Evolutionary conservation across 768 basidiomycete genomes (phyloP), one percentile per base, ranked within the genome.

Genomic region (Gautieria morchelliformis): DNA sequence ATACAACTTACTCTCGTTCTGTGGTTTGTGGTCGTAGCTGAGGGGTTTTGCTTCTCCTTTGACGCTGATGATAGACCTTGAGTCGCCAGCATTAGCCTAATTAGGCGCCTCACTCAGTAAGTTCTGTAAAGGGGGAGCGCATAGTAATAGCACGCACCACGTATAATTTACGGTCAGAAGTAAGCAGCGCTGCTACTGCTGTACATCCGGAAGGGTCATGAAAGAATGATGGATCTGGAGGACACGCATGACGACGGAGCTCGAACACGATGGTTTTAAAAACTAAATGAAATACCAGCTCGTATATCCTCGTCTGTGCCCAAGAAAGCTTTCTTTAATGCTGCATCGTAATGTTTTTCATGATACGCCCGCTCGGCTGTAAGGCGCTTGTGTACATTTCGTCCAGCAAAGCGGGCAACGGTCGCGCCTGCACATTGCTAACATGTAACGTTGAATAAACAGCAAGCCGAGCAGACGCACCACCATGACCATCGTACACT

Each of bases 401-500:
- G 75, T 37, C 93, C 93, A 3, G 93, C 88, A 70, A 84, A 96
- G 69, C 78, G 81, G 27, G 93, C 90, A n/a, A 92, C 89, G 5
- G 84, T 79, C 30, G 83, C 78, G 40, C 93, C 93, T 95, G 63
- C 4, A 56, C 37, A 27, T n/a, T n/a, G n/a, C n/a, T 42, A 50
- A 32, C 19, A 48, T 35, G 41, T 53, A 53, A 39, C 61, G 58
- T 55, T 44, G 56, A 30, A 4, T 40, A 51, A 12, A 65, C 50
- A 41, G n/a, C 55, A 22, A 27, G 5, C 20, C 14, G 32, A 33
- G 52, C 50, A 51, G 54, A 69, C 81, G 62, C 66, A 92, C 95
- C 96, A 59, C 96, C 96, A 68, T 99, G 96, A 32, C 96, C 96
- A 72, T 99, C 96, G 67, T 96, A 98, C 1, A 99, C 94, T 30